Evolutionary conservation across 371 early-diverging fungal genomes (phyloP).

Genomic region (Syncephalastrum racemosum): DNA sequence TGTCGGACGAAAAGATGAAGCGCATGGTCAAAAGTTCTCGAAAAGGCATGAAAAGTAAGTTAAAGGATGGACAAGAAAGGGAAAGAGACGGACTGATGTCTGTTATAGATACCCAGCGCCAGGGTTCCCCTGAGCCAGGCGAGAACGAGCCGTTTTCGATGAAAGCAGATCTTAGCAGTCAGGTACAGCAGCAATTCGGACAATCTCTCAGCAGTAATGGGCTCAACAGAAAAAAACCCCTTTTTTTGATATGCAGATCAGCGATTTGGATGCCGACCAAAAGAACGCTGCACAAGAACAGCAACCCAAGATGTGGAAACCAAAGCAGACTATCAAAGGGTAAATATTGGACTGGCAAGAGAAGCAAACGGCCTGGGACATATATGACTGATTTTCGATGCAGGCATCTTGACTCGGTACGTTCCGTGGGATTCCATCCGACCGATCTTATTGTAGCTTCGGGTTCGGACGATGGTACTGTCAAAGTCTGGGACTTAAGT

Average conservation of each 20-base stretch:
- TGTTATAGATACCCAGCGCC: no score
- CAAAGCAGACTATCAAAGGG: conserved; percentile 62
- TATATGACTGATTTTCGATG: neutral
- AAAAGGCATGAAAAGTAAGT: conserved; percentile 35
- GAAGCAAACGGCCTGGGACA: neutral
- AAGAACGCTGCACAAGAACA: conserved; percentile 8
- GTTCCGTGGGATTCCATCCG: conserved; percentile 72
- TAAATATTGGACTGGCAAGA: conserved; percentile 15
- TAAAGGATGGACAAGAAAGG: neutral
- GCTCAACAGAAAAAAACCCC: no score
- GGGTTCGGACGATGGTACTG: conserved; percentile 84
- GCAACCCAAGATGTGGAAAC: conserved; percentile 59
- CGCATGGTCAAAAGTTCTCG: conserved; percentile 55
- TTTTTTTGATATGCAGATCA: conserved; percentile 15
- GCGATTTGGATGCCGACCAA: conserved; percentile 23
- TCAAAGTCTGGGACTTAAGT: conserved; percentile 75
- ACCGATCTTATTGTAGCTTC: conserved; percentile 62
- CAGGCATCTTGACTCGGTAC: conserved; percentile 83
- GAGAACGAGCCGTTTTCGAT: no score
- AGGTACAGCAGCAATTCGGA: no score
- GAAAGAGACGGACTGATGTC: neutral
- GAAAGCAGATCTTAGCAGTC: no score
- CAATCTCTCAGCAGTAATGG: no score
- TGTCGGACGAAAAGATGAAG: conserved; percentile 57
- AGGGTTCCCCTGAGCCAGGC: no score